Evolutionary conservation across 306 rosid genomes (phyloP).

Genomic region (Trifolium subterraneum): DNA sequence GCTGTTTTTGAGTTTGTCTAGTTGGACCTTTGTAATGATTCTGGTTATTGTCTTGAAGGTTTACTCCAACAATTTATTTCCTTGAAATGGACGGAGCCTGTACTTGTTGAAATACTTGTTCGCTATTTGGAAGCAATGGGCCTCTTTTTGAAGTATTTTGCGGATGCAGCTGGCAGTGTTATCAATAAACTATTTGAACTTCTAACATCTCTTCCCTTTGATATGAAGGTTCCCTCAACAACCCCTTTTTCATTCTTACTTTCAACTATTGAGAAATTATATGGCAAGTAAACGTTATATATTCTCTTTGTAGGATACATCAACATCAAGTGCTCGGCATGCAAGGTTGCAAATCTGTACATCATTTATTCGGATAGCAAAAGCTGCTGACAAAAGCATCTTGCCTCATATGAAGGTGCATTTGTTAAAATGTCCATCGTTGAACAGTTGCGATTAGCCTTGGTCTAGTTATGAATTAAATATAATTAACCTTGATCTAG

Average conservation of each 20-base stretch:
- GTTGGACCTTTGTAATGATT: constrained; percentile 30
- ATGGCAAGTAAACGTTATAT: constrained; percentile 39
- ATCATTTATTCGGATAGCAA: constrained; percentile 93
- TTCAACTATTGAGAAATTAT: constrained; percentile 28
- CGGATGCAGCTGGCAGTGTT: constrained; percentile 91
- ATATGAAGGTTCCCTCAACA: constrained; percentile 61
- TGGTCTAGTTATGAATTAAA: no score
- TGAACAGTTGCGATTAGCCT: constrained; percentile 14
- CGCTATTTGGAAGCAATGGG: constrained; percentile 94
- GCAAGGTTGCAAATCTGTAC: constrained; percentile 95
- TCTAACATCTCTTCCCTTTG: constrained; percentile 80
- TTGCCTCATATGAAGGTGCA: constrained; percentile 98
- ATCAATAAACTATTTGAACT: constrained; percentile 91
- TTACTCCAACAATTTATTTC: constrained; percentile 87
- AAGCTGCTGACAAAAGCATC: constrained; percentile 87
- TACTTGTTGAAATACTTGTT: constrained; percentile 84
- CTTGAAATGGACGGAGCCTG: constrained; percentile 87
- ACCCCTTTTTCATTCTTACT: constrained; percentile 36
- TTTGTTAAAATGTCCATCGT: constrained; percentile 30
- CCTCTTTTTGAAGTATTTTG: constrained; percentile 82
- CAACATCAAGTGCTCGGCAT: constrained; percentile 74
- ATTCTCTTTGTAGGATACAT: constrained; percentile 68
- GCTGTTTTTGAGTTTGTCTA: constrained; percentile 26
- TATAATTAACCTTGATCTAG: no score
- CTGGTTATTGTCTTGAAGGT: constrained; percentile 56